Percentiles rank a stretch among this genome's conserved stretches.
These are phyloP conservation scores for Harringtonia aguacate DNA, from an alignment of 2,329 filamentous ascomycete genomes.

Conservation along the genomic window DNA sequence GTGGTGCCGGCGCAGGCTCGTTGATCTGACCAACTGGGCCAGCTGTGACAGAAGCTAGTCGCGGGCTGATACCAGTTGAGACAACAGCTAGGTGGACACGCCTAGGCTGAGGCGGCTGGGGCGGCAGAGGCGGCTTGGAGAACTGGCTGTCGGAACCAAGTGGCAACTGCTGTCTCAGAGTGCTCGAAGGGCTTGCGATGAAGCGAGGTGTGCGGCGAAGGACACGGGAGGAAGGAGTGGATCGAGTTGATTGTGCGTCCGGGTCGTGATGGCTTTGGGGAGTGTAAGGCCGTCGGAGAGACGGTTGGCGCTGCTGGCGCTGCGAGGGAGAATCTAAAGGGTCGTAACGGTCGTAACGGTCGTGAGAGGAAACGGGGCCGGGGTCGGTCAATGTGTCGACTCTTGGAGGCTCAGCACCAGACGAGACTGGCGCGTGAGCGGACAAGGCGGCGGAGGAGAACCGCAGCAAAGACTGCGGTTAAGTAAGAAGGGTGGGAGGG, in stretches of 20 bases:
- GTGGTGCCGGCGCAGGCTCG: background rate
- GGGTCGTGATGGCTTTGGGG: slow-evolving; percentile 11
- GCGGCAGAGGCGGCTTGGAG: slow-evolving; percentile 6
- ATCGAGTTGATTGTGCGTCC: slow-evolving; percentile 30
- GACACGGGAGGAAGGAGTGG: slow-evolving; percentile 28
- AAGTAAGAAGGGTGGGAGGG: background rate
- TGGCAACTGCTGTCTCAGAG: background rate
- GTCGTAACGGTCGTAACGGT: slow-evolving; percentile 45
- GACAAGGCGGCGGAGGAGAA: slow-evolving; percentile 7
- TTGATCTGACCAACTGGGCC: slow-evolving; percentile 14
- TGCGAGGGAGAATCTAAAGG: slow-evolving; percentile 25
- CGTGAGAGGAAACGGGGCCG: slow-evolving; percentile 24
- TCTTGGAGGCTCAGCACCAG: slow-evolving; percentile 9
- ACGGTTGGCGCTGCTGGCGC: slow-evolving; percentile 27
- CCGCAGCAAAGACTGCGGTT: slow-evolving; percentile 7
- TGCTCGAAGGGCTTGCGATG: slow-evolving; percentile 28
- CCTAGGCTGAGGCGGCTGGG: slow-evolving; percentile 14
- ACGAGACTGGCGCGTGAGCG: slow-evolving; percentile 8
- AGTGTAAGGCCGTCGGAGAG: slow-evolving; percentile 23
- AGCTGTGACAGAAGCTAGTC: slow-evolving; percentile 24
- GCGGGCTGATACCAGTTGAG: slow-evolving; percentile 36
- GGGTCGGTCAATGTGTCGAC: slow-evolving; percentile 10
- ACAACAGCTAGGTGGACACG: slow-evolving; percentile 35
- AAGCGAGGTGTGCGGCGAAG: slow-evolving; percentile 44
- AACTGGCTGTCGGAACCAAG: background rate